Evolutionary conservation across 345 rosid genomes (phyloP).

Genomic region (Populus alba): DNA sequence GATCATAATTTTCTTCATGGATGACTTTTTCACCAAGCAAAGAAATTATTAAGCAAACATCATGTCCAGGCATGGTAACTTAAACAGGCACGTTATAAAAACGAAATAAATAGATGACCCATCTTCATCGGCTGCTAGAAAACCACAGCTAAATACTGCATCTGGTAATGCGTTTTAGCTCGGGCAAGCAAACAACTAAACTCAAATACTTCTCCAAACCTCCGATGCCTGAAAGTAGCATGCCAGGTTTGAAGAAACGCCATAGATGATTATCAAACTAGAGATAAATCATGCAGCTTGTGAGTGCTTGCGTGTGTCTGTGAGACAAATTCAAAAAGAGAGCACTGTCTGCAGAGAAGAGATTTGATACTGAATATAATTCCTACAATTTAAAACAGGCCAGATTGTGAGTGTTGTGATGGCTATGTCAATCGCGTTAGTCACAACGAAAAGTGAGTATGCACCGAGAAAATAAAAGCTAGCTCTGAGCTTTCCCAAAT

Average conservation of each 20-base stretch:
- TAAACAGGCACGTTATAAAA: background rate
- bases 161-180: background rate
- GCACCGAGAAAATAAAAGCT: too few relatives aligned
- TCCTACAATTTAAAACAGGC: too few relatives aligned
- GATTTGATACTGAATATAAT: too few relatives aligned
- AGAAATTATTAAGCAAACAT: background rate
- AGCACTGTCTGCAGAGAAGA: too few relatives aligned
- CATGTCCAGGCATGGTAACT: background rate
- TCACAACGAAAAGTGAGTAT: too few relatives aligned
- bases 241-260: background rate
- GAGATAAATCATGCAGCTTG: background rate
- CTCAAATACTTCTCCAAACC: background rate
- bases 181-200: background rate
- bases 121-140: background rate
- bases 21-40: background rate
- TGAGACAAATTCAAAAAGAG: too few relatives aligned
- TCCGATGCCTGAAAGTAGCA: background rate
- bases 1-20: constrained; percentile 1
- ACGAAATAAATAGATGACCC: background rate
- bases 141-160: background rate
- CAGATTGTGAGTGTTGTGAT: too few relatives aligned
- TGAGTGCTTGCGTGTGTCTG: too few relatives aligned
- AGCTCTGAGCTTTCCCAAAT: too few relatives aligned
- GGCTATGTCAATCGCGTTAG: too few relatives aligned
- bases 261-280: background rate